Evolutionary conservation across 1,139 yeast species (phyloP).

Genomic region (Candida glucosophila): DNA sequence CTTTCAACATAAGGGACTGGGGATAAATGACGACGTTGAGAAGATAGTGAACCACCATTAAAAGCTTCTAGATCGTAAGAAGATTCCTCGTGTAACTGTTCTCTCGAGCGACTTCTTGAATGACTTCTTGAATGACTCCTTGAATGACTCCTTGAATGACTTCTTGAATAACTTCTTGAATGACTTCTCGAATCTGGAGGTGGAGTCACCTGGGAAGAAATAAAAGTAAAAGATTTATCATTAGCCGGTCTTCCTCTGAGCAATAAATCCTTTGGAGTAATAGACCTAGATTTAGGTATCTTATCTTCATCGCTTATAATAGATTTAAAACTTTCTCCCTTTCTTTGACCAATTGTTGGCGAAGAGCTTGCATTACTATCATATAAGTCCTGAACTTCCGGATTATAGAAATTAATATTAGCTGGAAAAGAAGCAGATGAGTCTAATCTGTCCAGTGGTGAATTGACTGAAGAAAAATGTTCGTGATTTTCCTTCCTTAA

Average conservation of each 20-base stretch:
- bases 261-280: conserved; percentile 35
- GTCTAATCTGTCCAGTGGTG: too few species aligned
- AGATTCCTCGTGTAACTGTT: conserved; percentile 13
- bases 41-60: too few species aligned
- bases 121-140: conserved; percentile 22
- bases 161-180: conserved; percentile 10
- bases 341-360: conserved; percentile 27
- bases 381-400: conserved; percentile 1
- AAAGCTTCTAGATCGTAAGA: conserved; percentile 25
- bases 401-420: conserved; percentile 4
- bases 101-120: conserved; percentile 18
- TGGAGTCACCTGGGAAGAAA: conserved; percentile 11
- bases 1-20: conserved; percentile 43
- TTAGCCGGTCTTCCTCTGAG: conserved; percentile 18
- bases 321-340: conserved; percentile 6
- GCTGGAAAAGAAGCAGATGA: conserved; percentile 4
- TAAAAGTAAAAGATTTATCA: conserved; percentile 11
- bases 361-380: conserved; percentile 10
- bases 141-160: conserved; percentile 23
- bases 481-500: conserved; percentile 11
- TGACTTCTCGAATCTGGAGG: conserved; percentile 8
- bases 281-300: conserved; percentile 13
- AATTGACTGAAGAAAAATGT: neutral
- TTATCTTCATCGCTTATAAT: conserved; percentile 5
- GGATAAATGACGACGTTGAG: conserved; percentile 49